Evolutionary conservation across 176 grass and related monocot species (phyloP).

Genomic region (Thalia dealbata): DNA sequence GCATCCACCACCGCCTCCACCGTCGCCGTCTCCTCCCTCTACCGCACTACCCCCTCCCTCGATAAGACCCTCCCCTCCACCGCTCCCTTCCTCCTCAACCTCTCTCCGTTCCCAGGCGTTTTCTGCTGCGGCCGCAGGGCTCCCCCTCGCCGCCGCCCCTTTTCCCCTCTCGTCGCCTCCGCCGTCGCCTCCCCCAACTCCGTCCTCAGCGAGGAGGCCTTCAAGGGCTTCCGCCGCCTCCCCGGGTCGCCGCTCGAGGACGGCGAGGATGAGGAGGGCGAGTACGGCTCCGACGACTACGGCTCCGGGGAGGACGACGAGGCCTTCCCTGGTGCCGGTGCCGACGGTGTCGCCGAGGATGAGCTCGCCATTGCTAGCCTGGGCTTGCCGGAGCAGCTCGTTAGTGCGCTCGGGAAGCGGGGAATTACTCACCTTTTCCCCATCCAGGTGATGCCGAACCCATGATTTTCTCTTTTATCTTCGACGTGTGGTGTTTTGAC

Average conservation of each 20-base stretch:
- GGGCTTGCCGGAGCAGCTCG: constrained; percentile 55
- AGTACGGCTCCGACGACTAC: constrained; percentile 19
- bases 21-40: constrained; percentile 57
- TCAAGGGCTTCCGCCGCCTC: constrained; percentile 49
- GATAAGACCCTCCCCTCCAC: background rate
- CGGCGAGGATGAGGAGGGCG: constrained; percentile 23
- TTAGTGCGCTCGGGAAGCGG: constrained; percentile 63
- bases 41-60: constrained; percentile 29
- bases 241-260: constrained; percentile 33
- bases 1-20: constrained; percentile 41
- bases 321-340: background rate
- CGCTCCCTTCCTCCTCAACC: background rate
- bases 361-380: constrained; percentile 77
- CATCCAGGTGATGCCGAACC: constrained; percentile 52
- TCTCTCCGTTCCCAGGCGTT: constrained; percentile 7
- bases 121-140: background rate
- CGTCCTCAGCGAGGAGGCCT: constrained; percentile 86
- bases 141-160: background rate
- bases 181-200: constrained; percentile 66
- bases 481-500: background rate
- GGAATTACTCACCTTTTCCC: constrained; percentile 90
- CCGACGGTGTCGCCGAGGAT: constrained; percentile 21
- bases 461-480: background rate
- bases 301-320: constrained; percentile 20
- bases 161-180: constrained; percentile 21